These are phyloP conservation scores for Xylaria arbuscula DNA, from an alignment of 2,329 filamentous ascomycete species.

Conservation along the genomic window DNA sequence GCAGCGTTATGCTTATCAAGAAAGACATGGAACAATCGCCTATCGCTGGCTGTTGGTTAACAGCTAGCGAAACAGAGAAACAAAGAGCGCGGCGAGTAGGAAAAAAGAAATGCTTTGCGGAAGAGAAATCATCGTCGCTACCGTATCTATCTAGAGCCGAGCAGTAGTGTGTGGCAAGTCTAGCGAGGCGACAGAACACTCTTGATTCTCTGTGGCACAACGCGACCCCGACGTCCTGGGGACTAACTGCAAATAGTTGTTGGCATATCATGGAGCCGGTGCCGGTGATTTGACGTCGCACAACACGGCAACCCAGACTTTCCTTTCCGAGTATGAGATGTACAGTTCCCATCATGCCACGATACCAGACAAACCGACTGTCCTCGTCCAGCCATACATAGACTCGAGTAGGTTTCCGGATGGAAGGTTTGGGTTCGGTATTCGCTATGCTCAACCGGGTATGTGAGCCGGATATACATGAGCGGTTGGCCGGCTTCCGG, in stretches of 20 bases:
- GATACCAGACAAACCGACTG: background rate
- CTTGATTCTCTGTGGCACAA: background rate
- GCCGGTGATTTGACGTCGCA: background rate
- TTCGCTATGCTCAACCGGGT: background rate
- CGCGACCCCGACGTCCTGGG: background rate
- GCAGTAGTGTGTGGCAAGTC: background rate
- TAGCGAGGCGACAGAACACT: background rate
- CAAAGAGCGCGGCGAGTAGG: background rate
- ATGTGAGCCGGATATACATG: background rate
- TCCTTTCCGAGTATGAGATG: background rate
- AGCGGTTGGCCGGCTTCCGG: background rate
- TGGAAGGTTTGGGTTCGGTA: background rate
- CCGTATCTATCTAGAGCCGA: background rate
- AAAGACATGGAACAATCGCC: background rate
- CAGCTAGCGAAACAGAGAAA: background rate
- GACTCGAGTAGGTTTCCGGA: background rate
- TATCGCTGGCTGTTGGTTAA: background rate
- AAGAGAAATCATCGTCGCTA: background rate
- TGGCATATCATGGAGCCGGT: background rate
- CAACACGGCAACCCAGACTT: background rate
- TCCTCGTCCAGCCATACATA: too few species aligned
- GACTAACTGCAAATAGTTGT: constrained; percentile 2
- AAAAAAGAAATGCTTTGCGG: background rate
- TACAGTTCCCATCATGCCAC: background rate
- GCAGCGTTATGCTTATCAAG: background rate